Conservation (phyloP, 2,329 filamentous ascomycete species). For the Colletotrichum cordylinicola region DNA sequence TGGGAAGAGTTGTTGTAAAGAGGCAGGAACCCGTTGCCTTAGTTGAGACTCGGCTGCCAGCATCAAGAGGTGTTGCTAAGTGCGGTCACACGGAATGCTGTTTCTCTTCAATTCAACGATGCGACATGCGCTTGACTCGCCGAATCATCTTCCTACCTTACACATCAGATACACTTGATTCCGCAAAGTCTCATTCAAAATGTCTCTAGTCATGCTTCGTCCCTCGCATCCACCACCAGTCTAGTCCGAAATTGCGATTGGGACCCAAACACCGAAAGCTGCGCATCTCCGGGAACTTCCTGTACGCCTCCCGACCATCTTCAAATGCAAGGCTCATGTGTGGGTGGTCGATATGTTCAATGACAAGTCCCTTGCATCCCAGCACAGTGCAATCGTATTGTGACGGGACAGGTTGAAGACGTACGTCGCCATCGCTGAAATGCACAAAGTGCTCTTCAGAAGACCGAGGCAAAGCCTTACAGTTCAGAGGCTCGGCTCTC, state of each 20-base stretch:
- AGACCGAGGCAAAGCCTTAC: not conserved
- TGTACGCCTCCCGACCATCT: not conserved
- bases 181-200: not conserved
- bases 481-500: not conserved
- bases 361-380: not conserved
- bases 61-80: not conserved
- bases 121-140: not conserved
- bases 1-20: not conserved
- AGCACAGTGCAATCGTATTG: not conserved
- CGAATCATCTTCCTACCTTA: not conserved
- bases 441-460: not conserved
- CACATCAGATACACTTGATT: not conserved
- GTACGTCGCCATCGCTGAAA: not conserved
- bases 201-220: not conserved
- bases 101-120: not conserved
- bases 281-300: not conserved
- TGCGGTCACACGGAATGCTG: not conserved
- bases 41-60: not conserved
- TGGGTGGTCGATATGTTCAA: rapidly evolving
- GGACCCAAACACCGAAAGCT: not conserved
- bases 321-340: not conserved
- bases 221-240: not conserved
- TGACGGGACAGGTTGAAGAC: not conserved
- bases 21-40: not conserved
- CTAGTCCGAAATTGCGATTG: rapidly evolving